Evolutionary conservation across 116 monocot genomes (phyloP).

Genomic region (Papilionanthe hybrid): DNA sequence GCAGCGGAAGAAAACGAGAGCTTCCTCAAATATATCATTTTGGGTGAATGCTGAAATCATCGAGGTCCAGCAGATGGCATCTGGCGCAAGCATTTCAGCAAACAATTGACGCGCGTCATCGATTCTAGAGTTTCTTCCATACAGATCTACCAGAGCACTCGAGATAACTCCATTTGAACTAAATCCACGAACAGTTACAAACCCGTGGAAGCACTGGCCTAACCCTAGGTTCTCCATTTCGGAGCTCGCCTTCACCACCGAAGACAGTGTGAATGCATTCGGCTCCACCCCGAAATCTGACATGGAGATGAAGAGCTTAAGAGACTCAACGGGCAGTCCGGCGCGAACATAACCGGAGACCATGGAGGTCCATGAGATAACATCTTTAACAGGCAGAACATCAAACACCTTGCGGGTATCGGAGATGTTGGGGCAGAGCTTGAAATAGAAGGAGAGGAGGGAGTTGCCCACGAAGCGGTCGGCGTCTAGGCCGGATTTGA

Average conservation of each 20-base stretch:
- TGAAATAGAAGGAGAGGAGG: constrained; percentile 77
- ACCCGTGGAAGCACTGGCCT: constrained; percentile 43
- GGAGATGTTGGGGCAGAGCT: constrained; percentile 42
- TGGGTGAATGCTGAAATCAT: constrained; percentile 42
- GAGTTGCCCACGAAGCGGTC: constrained; percentile 74
- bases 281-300: constrained; percentile 14
- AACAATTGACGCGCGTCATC: constrained; percentile 38
- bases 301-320: constrained; percentile 40
- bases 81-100: constrained; percentile 36
- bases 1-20: constrained; percentile 33
- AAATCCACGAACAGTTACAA: constrained; percentile 30
- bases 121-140: constrained; percentile 24
- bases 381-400: constrained; percentile 45
- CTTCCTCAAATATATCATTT: constrained; percentile 50
- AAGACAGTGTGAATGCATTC: constrained; percentile 55
- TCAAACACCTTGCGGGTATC: constrained; percentile 53
- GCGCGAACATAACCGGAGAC: constrained; percentile 56
- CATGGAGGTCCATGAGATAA: constrained; percentile 78
- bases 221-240: constrained; percentile 13
- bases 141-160: constrained; percentile 63
- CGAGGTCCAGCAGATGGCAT: constrained; percentile 56
- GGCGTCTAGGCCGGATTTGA: constrained; percentile 66
- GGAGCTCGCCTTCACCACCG: constrained; percentile 43
- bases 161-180: constrained; percentile 32
- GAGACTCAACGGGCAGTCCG: constrained; percentile 28